phyloP scores from a whole-genome alignment of 768 basidiomycete genomes.

The Lactarius pseudohatsudake region DNA sequence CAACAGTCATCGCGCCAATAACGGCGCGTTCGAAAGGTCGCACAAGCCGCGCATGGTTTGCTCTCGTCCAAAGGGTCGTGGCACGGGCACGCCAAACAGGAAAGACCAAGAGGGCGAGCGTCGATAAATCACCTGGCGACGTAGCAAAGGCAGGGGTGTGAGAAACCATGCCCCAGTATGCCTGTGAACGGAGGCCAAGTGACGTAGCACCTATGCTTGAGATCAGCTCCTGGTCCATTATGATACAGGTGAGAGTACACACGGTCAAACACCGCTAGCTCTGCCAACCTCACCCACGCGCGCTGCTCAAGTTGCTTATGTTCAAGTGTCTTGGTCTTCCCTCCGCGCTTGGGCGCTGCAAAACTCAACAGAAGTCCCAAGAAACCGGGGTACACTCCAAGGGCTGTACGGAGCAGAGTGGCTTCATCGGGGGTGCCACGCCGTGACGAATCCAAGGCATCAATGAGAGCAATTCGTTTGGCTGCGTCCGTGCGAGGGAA shows the following conservation, averaged over 20 bases:
- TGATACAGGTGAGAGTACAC: constrained; percentile 15
- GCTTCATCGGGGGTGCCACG: constrained; percentile 44
- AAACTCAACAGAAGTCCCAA: constrained; percentile 39
- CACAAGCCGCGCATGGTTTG: constrained; percentile 35
- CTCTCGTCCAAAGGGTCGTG: constrained; percentile 44
- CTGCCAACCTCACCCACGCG: constrained; percentile 53
- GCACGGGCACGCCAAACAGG: constrained; percentile 47
- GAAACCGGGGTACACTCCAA: constrained; percentile 42
- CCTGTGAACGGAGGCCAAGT: constrained; percentile 46
- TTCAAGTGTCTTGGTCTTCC: constrained; percentile 37
- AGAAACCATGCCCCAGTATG: constrained; percentile 53
- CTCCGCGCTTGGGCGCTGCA: constrained; percentile 32
- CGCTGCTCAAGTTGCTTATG: constrained; percentile 45
- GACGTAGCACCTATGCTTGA: constrained; percentile 34
- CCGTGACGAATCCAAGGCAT: constrained; percentile 36
- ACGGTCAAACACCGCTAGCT: constrained; percentile 46
- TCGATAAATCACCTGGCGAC: constrained; percentile 50
- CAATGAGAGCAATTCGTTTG: constrained; percentile 34
- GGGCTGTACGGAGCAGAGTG: constrained; percentile 39
- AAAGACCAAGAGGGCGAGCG: constrained; percentile 57
- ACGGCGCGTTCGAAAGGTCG: constrained; percentile 57
- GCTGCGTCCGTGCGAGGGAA: constrained; percentile 25
- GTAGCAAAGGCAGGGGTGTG: constrained; percentile 42
- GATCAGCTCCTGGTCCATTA: constrained; percentile 7
- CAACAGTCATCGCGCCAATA: constrained; percentile 49